These are phyloP conservation scores for Phlebiopsis flavidoalba DNA, from an alignment of 768 basidiomycete genomes.

Conservation along the genomic window DNA sequence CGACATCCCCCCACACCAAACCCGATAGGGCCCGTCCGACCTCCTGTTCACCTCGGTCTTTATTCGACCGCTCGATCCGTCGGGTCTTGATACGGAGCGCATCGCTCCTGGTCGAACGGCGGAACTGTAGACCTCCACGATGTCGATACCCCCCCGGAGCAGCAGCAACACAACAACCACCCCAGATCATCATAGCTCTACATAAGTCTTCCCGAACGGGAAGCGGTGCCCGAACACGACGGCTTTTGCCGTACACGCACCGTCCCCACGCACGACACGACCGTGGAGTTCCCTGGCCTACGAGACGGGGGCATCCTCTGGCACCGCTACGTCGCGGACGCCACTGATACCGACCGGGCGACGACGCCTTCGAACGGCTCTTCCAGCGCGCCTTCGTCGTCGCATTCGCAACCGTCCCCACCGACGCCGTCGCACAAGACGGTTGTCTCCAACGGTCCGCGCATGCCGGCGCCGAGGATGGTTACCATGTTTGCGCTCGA, in stretches of 20 bases:
- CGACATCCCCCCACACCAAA: constrained; percentile 46
- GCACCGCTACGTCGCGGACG: constrained; percentile 7
- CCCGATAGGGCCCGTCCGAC: constrained; percentile 67
- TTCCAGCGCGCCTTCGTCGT: constrained; percentile 2
- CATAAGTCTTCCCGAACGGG: constrained; percentile 3
- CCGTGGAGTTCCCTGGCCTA: background rate
- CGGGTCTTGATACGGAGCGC: constrained; percentile 56
- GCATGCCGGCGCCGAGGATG: constrained; percentile 19
- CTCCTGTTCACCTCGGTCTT: constrained; percentile 61
- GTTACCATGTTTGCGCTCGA: constrained; percentile 44
- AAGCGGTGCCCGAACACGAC: background rate
- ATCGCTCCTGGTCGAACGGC: constrained; percentile 63
- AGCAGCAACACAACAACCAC: constrained; percentile 9
- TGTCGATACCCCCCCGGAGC: background rate
- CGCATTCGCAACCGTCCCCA: constrained; percentile 4
- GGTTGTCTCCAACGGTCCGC: constrained; percentile 49
- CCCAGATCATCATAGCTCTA: constrained; percentile 8
- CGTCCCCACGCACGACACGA: constrained; percentile 3
- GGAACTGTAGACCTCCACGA: constrained; percentile 54
- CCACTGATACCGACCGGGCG: constrained; percentile 10
- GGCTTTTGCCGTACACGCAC: background rate
- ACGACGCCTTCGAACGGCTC: background rate
- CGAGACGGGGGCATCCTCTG: background rate
- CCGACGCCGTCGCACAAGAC: constrained; percentile 28
- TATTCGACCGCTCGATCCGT: constrained; percentile 55